Conservation (phyloP, 345 rosid genomes). For the Dimocarpus longan region DNA sequence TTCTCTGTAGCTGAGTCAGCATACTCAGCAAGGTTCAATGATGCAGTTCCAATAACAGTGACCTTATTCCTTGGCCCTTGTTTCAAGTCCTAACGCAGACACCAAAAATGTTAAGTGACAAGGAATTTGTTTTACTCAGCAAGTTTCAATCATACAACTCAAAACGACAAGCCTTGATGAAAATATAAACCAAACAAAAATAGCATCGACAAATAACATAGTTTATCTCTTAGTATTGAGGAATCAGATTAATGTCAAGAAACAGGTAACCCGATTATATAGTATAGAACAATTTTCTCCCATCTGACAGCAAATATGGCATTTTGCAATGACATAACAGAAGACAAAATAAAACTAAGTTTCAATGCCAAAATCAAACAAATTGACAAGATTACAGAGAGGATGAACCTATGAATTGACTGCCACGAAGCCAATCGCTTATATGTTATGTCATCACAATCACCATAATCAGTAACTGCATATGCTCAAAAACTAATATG, state of each 20-base stretch:
- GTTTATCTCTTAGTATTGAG: not conserved
- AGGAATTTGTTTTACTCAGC: not conserved
- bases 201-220: not conserved
- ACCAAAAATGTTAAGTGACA: not conserved
- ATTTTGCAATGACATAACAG: no score
- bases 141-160: not conserved
- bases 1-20: slow-evolving; percentile 58
- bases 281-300: not conserved
- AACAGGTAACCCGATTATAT: not conserved
- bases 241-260: not conserved
- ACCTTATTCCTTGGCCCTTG: slow-evolving; percentile 59
- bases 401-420: no score
- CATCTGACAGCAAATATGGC: not conserved
- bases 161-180: not conserved
- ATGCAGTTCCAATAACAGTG: slow-evolving; percentile 56
- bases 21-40: slow-evolving; percentile 63
- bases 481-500: not conserved
- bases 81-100: slow-evolving; percentile 39
- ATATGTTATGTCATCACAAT: not conserved
- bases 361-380: not conserved
- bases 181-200: not conserved
- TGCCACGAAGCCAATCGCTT: no score
- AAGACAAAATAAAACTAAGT: not conserved
- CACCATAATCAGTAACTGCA: not conserved
- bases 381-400: not conserved